phyloP scores from a whole-genome alignment of 208 protist genomes.

The Zelonia costaricensis region DNA sequence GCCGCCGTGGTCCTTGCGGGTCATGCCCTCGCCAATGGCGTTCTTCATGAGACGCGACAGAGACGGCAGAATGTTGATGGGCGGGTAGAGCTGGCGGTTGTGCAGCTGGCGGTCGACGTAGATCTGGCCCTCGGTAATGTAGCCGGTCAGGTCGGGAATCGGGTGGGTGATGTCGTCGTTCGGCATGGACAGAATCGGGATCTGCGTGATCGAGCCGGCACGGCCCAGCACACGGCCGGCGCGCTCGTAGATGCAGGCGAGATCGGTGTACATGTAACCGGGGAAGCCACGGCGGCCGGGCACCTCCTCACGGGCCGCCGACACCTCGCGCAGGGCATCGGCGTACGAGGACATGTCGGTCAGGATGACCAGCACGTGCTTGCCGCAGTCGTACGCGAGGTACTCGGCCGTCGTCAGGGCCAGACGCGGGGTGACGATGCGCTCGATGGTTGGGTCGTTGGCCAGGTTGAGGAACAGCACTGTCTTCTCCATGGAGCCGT shows the following conservation, averaged over 20 bases:
- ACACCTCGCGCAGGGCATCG: slow-evolving; percentile 99
- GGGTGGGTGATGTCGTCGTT: slow-evolving; percentile 99
- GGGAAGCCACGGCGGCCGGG: slow-evolving; percentile 99
- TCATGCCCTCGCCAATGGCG: slow-evolving; percentile 99
- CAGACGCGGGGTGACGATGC: slow-evolving; percentile 99
- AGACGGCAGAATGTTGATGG: slow-evolving; percentile 99
- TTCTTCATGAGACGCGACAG: slow-evolving; percentile 99
- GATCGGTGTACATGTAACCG: slow-evolving; percentile 99
- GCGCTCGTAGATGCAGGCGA: slow-evolving; percentile 99
- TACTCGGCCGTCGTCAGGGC: slow-evolving; percentile 99
- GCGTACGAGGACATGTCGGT: slow-evolving; percentile 99
- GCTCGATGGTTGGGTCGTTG: slow-evolving; percentile 99
- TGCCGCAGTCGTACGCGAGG: slow-evolving; percentile 99
- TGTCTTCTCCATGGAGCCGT: slow-evolving; percentile 98
- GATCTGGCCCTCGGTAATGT: slow-evolving; percentile 99
- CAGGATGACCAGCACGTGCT: slow-evolving; percentile 99
- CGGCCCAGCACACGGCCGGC: slow-evolving; percentile 99
- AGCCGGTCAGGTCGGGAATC: slow-evolving; percentile 99
- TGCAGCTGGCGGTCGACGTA: slow-evolving; percentile 99
- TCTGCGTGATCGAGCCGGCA: slow-evolving; percentile 99
- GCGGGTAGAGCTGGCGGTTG: slow-evolving; percentile 99
- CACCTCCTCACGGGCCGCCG: slow-evolving; percentile 99
- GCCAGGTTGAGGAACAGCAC: slow-evolving; percentile 99
- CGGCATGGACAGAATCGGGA: slow-evolving; percentile 99
- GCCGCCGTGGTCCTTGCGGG: slow-evolving; percentile 97